Percentiles rank a stretch among this genome's conserved stretches.
Evolutionary conservation across 495 filamentous ascomycete species (phyloP).

Genomic region (Penicillium cataractarum): DNA sequence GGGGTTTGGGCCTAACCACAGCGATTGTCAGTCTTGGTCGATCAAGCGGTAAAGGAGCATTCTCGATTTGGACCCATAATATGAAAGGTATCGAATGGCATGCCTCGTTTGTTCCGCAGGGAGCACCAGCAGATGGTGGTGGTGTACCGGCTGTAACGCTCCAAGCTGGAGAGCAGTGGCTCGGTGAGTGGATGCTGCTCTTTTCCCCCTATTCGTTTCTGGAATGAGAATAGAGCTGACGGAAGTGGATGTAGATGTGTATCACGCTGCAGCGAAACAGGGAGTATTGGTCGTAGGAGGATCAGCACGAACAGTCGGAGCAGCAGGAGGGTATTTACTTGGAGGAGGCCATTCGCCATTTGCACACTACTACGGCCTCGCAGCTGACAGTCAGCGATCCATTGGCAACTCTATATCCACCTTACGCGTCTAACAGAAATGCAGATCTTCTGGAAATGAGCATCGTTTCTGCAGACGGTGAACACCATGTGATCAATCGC

Average conservation of each 20-base stretch:
- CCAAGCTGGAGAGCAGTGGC: background rate
- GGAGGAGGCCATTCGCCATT: constrained; percentile 14
- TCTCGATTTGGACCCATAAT: background rate
- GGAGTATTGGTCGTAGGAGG: constrained; percentile 6
- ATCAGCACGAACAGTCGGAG: constrained; percentile 10
- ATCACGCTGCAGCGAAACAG: constrained; percentile 5
- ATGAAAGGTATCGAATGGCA: background rate
- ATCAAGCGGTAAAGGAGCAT: background rate
- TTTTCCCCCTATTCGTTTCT: background rate
- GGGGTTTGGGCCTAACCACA: background rate
- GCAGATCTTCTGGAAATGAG: constrained; percentile 12
- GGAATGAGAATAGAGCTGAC: background rate
- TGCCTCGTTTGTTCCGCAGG: background rate
- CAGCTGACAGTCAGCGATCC: constrained; percentile 5
- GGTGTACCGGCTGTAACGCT: background rate
- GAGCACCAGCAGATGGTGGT: background rate
- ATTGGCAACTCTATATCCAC: background rate
- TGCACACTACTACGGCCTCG: constrained; percentile 8
- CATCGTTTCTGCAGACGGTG: constrained; percentile 7
- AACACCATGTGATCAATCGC: constrained; percentile 1
- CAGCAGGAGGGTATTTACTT: constrained; percentile 13
- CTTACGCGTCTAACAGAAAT: background rate
- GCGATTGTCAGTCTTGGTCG: background rate
- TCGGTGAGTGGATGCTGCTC: background rate
- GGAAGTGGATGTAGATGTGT: constrained; percentile 6